Base-by-base conservation (phyloP, 495 filamentous ascomycete species). In the Letharia lupina region DNA sequence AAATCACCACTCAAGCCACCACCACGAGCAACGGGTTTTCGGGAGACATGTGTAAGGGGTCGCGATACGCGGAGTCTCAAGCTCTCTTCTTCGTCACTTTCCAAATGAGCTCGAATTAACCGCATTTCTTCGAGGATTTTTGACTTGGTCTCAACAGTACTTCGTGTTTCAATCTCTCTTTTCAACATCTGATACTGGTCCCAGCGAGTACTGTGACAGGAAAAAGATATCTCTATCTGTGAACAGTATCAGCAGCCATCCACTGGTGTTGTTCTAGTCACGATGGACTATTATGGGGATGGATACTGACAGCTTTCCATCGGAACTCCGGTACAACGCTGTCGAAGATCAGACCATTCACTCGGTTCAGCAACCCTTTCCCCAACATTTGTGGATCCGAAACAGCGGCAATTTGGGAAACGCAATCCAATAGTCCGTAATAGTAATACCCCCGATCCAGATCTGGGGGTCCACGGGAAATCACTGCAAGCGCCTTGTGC, bases 301-400 rank as follows among this genome's bases (percentile, higher is more conserved):
- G 16, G 28, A 33, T 9, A 65, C 67, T 65, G 12, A 68, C 67
- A 41, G 67, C 67, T 57, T 65, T 65, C 56, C 47, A 68, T 44
- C 67, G 63, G 15, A 54, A 65, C 28, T 65, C 67, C 40, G 33
- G 54, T 37, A 60, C 47, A 35, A 33, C 20, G 18, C 16, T 58
- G 15, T 31, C 52, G 6, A 65, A 65, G 41, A 68, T 41, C 33
- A 68, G 7, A 0, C 20, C 9, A 28, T 42, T 44, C 9, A 65
- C 6, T 18, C 20, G 6, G 9, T 52, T 23, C 5, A 56, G 2
- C n/a, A 68, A 16, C 20, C 28, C 40, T 6, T 56, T 33, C 20
- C 41, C 20, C 9, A 68, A 48, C 16, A 39, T 40, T 9, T 3
- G 35, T 2, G 39, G 12, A 57, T 68, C 59, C 3, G 59, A 18